phyloP scores from a whole-genome alignment of 2,329 filamentous ascomycete genomes.

The Amauroascus verrucosus region DNA sequence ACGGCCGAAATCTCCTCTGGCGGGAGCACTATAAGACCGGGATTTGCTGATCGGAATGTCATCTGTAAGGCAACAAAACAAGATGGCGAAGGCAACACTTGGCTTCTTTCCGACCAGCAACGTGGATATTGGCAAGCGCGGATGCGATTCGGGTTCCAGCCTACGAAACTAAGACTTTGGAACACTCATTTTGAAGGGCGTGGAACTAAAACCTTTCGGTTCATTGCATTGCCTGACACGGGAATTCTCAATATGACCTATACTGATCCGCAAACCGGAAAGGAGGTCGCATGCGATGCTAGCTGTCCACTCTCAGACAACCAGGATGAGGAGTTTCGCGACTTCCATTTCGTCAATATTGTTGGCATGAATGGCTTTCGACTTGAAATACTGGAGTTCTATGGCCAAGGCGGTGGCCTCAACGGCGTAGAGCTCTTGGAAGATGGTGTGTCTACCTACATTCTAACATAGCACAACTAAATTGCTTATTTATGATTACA shows the following conservation, averaged over 20 bases:
- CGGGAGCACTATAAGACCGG: conserved; percentile 47
- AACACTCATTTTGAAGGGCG: conserved; percentile 78
- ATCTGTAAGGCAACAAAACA: conserved; percentile 60
- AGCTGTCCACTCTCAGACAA: conserved; percentile 74
- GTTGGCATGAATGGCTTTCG: conserved; percentile 83
- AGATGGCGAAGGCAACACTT: conserved; percentile 66
- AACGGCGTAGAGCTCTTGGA: conserved; percentile 79
- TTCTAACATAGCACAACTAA: background rate
- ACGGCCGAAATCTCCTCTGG: conserved; percentile 63
- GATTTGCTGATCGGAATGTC: conserved; percentile 68
- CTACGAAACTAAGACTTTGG: conserved; percentile 75
- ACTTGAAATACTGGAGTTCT: conserved; percentile 78
- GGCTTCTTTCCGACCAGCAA: conserved; percentile 65
- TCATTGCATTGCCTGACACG: conserved; percentile 71
- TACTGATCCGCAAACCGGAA: conserved; percentile 59
- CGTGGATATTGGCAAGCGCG: conserved; percentile 73
- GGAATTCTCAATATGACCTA: conserved; percentile 97
- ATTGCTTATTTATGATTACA: conserved; percentile 18
- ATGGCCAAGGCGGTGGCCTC: conserved; percentile 73
- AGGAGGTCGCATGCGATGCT: conserved; percentile 63
- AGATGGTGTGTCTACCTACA: conserved; percentile 42
- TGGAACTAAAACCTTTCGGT: conserved; percentile 80
- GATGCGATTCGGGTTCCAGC: conserved; percentile 74
- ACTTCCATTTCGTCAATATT: conserved; percentile 80
- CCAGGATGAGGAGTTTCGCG: conserved; percentile 58